Evolutionary conservation across 1,139 yeast species (phyloP).

Genomic region (Yamadazyma conglobata): DNA sequence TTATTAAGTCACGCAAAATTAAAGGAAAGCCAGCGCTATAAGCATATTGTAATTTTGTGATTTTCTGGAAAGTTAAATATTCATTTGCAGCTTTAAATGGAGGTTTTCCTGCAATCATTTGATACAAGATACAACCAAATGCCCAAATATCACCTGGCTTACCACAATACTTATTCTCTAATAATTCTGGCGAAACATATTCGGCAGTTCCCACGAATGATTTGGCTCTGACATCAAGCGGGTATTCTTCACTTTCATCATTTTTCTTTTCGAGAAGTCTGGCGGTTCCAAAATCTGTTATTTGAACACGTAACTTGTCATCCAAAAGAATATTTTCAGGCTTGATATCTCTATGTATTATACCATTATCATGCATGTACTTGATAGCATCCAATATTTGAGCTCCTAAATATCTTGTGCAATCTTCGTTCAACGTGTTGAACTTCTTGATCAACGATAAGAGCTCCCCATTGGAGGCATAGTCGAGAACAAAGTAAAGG

Average conservation of each 20-base stretch:
- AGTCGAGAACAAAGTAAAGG: slow-evolving; percentile 87
- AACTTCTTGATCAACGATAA: slow-evolving; percentile 72
- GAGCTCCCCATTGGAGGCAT: slow-evolving; percentile 90
- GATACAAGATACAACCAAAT: slow-evolving; percentile 72
- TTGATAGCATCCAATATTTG: slow-evolving; percentile 63
- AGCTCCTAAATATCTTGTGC: slow-evolving; percentile 68
- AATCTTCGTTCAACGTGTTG: slow-evolving; percentile 74
- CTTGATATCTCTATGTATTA: slow-evolving; percentile 76
- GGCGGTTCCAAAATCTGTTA: slow-evolving; percentile 83
- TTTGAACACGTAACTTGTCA: slow-evolving; percentile 62
- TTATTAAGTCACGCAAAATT: slow-evolving; percentile 45
- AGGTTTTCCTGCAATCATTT: slow-evolving; percentile 72
- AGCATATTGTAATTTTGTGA: slow-evolving; percentile 57
- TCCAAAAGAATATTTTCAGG: slow-evolving; percentile 73
- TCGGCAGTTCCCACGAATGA: slow-evolving; percentile 89
- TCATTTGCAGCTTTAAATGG: slow-evolving; percentile 80
- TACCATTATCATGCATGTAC: slow-evolving; percentile 72
- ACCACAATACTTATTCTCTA: slow-evolving; percentile 67
- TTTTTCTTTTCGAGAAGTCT: slow-evolving; percentile 50
- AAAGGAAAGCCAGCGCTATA: slow-evolving; percentile 53
- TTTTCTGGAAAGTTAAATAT: slow-evolving; percentile 57
- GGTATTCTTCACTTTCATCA: slow-evolving; percentile 38
- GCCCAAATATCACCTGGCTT: slow-evolving; percentile 83
- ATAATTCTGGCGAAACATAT: slow-evolving; percentile 71
- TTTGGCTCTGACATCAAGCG: slow-evolving; percentile 51